A percentile compares a stretch with the other conserved stretches of the same genome.
Evolutionary conservation across 768 basidiomycete species (phyloP).

Genomic region (Cyclocybe aegerita): DNA sequence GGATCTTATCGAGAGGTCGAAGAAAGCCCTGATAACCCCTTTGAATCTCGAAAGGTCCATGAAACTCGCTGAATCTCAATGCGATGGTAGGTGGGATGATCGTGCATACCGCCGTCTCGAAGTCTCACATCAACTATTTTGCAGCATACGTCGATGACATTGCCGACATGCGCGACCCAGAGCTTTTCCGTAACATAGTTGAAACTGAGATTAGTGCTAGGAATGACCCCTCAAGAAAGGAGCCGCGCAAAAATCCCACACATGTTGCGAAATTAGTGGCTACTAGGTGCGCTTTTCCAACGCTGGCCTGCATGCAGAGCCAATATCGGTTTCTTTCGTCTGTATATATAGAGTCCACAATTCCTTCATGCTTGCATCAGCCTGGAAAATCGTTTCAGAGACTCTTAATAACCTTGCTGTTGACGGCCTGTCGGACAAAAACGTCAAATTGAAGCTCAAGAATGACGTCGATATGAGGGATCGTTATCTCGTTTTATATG

Average conservation of each 20-base stretch:
- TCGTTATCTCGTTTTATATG: slow-evolving; percentile 62
- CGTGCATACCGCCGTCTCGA: neutral
- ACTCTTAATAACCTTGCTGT: slow-evolving; percentile 54
- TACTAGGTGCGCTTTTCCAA: slow-evolving; percentile 44
- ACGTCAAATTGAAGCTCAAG: slow-evolving; percentile 53
- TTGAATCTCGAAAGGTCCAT: slow-evolving; percentile 63
- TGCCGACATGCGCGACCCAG: slow-evolving; percentile 61
- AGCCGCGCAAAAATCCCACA: slow-evolving; percentile 39
- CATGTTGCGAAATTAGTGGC: slow-evolving; percentile 58
- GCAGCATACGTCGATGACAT: slow-evolving; percentile 72
- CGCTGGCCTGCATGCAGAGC: neutral
- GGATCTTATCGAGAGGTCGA: slow-evolving; percentile 61
- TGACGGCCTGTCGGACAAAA: slow-evolving; percentile 52
- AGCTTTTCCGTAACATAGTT: slow-evolving; percentile 59
- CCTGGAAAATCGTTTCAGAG: slow-evolving; percentile 73
- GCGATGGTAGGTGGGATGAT: slow-evolving; percentile 49
- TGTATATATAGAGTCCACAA: slow-evolving; percentile 66
- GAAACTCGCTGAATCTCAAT: slow-evolving; percentile 73
- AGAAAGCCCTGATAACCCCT: slow-evolving; percentile 60
- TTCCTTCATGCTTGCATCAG: slow-evolving; percentile 77
- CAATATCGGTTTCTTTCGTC: neutral
- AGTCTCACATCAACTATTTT: slow-evolving; percentile 8
- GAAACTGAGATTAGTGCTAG: slow-evolving; percentile 56
- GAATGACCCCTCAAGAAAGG: slow-evolving; percentile 31
- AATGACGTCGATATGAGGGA: slow-evolving; percentile 49